Conservation (phyloP, 2,329 filamentous ascomycete genomes). For the Pestalotiopsis fici region DNA sequence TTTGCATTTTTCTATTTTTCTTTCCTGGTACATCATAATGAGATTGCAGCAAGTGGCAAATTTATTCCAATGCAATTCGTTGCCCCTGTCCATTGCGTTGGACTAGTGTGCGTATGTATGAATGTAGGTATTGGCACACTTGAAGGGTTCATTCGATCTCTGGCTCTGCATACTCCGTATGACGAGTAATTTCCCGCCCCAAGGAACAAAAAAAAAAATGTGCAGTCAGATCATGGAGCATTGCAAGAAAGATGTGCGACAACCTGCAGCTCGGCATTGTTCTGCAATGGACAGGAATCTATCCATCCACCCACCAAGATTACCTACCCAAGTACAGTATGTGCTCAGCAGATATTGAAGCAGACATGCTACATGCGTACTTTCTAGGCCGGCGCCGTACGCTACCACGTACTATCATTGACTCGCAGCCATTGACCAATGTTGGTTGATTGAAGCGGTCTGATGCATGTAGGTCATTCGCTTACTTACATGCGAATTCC, state of each 20-base stretch:
- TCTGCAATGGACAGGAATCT: background rate
- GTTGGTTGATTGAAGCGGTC: background rate
- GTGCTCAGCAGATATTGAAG: background rate
- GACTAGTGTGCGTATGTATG: background rate
- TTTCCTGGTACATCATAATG: background rate
- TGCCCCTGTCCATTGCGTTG: background rate
- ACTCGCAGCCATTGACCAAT: conserved; percentile 5
- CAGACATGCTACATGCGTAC: background rate
- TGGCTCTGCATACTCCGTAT: conserved; percentile 1
- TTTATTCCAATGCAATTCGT: background rate
- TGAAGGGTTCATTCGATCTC: background rate
- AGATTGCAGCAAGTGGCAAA: background rate
- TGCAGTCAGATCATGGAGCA: background rate
- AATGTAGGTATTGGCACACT: background rate
- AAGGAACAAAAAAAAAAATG: too few species aligned
- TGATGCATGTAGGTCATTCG: background rate
- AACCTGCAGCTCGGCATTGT: conserved; percentile 2
- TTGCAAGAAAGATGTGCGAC: background rate
- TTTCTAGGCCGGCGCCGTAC: background rate
- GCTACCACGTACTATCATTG: background rate
- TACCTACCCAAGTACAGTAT: background rate
- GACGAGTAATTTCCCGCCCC: background rate
- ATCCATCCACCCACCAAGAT: background rate
- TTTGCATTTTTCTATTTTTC: background rate
- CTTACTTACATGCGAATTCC: background rate